Base-by-base conservation (phyloP, 768 basidiomycete genomes). In the Jaapia argillacea region DNA sequence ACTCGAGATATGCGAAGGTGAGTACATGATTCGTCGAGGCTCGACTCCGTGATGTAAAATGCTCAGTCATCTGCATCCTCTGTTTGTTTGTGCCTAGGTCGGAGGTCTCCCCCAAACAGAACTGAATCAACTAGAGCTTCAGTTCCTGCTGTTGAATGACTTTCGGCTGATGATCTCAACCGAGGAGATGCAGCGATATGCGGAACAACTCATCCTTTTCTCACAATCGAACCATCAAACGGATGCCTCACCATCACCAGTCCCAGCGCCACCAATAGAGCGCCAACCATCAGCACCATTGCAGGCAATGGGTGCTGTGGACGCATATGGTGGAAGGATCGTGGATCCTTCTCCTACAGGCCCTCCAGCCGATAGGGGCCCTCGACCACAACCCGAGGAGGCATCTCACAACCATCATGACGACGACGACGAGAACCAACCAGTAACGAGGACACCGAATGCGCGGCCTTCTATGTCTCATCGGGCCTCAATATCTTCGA, bases 1-100 rank as follows among this genome's bases (percentile, higher is more conserved):
- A 99, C 55, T 96, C 94, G 6, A 75, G 94, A 24, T 99, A 99
- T 58, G 96, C 96, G 42, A 99, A 98, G 78, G 91, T 89, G 45
- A 22, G 75, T 64, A 36, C 31, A 1, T 37, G 41, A n/a, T 37
- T 24, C 39, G 3, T 42, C n/a, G n/a, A n/a, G n/a, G n/a, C n/a
- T n/a, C n/a, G n/a, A n/a, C n/a, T 42, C 35, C 25, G n/a, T n/a
- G n/a, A 40, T 35, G 25, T 47, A 28, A 14, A 21, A 18, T 28
- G 23, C 43, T 40, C 41, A 35, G 12, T 45, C 27, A 37, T 26
- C 38, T 41, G 41, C 40, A 49, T 50, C 36, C n/a, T n/a, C n/a
- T n/a, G n/a, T n/a, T n/a, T n/a, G n/a, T n/a, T n/a, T n/a, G n/a
- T n/a, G n/a, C 43, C 6, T 53, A 93, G 91, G 94, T 99, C 48